phyloP scores from a whole-genome alignment of 2,329 filamentous ascomycete genomes.

The Zymoseptoria crescenta region DNA sequence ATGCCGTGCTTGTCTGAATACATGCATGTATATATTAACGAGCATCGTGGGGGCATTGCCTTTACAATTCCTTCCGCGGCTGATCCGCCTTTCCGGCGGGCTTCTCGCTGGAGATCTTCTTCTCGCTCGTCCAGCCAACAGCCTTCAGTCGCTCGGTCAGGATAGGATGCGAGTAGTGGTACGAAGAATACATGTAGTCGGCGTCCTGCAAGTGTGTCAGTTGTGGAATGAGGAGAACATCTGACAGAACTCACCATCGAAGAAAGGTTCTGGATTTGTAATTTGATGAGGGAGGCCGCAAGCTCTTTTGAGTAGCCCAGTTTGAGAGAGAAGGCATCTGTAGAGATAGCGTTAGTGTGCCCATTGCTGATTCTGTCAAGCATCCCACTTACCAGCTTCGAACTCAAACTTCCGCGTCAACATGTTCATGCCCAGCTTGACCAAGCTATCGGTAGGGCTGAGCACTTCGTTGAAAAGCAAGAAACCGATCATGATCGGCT shows the following conservation, averaged over 20 bases:
- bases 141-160: constrained; percentile 87
- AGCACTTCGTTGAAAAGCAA: constrained; percentile 96
- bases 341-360: constrained; percentile 15
- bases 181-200: constrained; percentile 96
- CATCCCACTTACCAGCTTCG: constrained; percentile 59
- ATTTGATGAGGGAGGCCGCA: constrained; percentile 82
- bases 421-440: constrained; percentile 94
- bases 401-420: constrained; percentile 93
- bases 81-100: constrained; percentile 10
- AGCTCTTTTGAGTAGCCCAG: constrained; percentile 81
- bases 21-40: background rate
- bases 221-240: background rate
- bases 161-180: constrained; percentile 97
- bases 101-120: constrained; percentile 45
- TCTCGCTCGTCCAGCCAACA: constrained; percentile 71
- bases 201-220: constrained; percentile 50
- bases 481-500: constrained; percentile 94
- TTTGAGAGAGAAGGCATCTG: constrained; percentile 73
- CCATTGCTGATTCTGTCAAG: background rate
- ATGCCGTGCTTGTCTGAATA: background rate
- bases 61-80: constrained; percentile 2
- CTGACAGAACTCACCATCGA: constrained; percentile 56
- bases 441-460: constrained; percentile 83
- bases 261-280: constrained; percentile 95
- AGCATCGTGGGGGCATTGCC: background rate